Evolutionary conservation across 805 yeast species (phyloP), one percentile per base, ranked within the genome.

Genomic region (Wickerhamomyces canadensis): DNA sequence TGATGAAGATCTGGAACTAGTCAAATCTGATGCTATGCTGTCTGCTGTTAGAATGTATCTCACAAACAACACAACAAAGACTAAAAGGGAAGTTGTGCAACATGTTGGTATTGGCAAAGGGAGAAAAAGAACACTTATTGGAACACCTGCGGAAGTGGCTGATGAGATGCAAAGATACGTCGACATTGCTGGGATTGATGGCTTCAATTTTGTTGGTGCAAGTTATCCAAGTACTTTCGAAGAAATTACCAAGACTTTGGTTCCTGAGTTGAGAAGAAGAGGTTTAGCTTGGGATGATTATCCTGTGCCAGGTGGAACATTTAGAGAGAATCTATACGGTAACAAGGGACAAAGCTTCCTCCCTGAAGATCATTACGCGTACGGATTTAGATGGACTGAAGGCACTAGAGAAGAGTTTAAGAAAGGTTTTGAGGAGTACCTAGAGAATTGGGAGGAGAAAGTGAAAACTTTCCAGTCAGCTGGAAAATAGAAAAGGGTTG

Each of bases 131-230:
- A 47, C 58, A 28, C 41, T 51, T 7, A 22, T 47, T 25, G 73
- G 72, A 3, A 54, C 65, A 17, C 52, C 65, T 4, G 38, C 39
- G 16, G 60, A 61, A 32, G 68, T 68, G 16, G 68, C 67, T 9
- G 67, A 67, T 42, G 55, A 57, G 31, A 46, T 67, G 21, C 64
- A 63, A 40, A 41, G 49, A 34, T 65, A 66, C 63, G 65, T 62
- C 13, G 65, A 61, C 12, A 45, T 54, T n/a, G 54, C 65, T 9
- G 68, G 60, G 19, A 57, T 68, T 11, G 72, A 68, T 41, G 72
- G 72, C 4, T 67, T 67, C 48, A 67, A 67, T 42, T 54, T 67
- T 33, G 60, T 61, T 4, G 54, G 59, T 42, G 59, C 64, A 6
- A 43, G 56, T 17, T 44, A 52, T 17, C 72, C 72, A 14, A 62